Evolutionary conservation across 768 basidiomycete species (phyloP), one percentile per base, ranked within the genome.

Genomic region (Auricularia sp.): DNA sequence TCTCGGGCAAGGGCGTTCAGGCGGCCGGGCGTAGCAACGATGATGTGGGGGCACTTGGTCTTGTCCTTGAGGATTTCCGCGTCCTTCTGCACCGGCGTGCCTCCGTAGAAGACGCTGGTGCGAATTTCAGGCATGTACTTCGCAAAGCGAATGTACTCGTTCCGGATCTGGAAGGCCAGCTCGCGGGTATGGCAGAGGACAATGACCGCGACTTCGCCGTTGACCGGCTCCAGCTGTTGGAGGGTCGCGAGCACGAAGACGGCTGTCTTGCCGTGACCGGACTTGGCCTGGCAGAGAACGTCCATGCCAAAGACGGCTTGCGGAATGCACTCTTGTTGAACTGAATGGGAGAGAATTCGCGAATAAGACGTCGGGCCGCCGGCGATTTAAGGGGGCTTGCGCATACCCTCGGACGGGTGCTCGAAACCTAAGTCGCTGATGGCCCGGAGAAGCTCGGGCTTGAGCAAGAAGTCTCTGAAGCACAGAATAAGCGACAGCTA

Each of bases 91-190:
- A 97, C 92, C 61, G 93, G 89, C 37, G 92, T 97, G 67, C 97
- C 97, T 68, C 97, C 97, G 75, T 94, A 99, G 81, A 98, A 98
- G 65, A 97, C 98, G 78, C 86, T 87, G 73, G 98, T 94, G 68
- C 95, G 91, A 71, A 98, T 94, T 70, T 95, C 92, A 42, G 97
- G 95, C 96, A 98, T 98, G 81, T 98, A 99, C 83, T 98, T 98
- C 71, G 92, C 92, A 78, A 99, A 99, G 63, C 97, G 94, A 64
- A 90, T 86, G 81, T 98, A 99, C 80, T 99, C 97, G 80, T 99
- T 99, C 83, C 96, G 94, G 79, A 99, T 99, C 81, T 99, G 97
- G 82, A 94, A 99, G 62, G 97, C 97, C 66, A 99, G 84, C 81
- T 99, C 97, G 71, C 97, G 92, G 35, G 97, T 99, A 81, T 99